These are phyloP conservation scores for Podospora pseudocomata DNA, from an alignment of 495 filamentous ascomycete species.

Conservation along the genomic window DNA sequence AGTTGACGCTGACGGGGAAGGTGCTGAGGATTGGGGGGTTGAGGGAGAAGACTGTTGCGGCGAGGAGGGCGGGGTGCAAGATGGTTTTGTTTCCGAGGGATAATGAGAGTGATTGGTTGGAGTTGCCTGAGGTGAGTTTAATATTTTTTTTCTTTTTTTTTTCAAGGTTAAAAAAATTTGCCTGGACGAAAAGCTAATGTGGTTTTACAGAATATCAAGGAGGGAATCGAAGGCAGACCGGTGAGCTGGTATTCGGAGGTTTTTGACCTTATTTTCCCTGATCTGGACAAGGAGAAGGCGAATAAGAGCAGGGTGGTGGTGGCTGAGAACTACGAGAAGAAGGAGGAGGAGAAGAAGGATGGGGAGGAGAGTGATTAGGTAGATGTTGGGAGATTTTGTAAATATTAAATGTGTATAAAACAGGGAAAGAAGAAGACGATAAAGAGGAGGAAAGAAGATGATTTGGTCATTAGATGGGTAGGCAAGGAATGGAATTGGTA, in stretches of 20 bases:
- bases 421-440: background rate
- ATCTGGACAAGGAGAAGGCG: conserved; percentile 68
- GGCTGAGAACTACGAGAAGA: conserved; percentile 45
- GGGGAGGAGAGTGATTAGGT: conserved; percentile 36
- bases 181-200: conserved; percentile 31
- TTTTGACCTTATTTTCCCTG: conserved; percentile 84
- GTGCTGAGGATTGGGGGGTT: conserved; percentile 94
- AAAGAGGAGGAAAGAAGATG: background rate
- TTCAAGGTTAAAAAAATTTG: conserved; percentile 31
- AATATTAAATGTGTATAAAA: background rate
- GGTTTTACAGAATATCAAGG: conserved; percentile 80
- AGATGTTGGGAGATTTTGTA: background rate
- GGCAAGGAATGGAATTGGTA: too few species aligned
- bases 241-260: conserved; percentile 93
- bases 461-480: too few species aligned
- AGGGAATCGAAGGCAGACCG: conserved; percentile 84
- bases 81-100: conserved; percentile 94
- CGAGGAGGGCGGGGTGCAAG: conserved; percentile 86
- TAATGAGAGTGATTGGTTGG: conserved; percentile 94
- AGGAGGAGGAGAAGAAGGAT: conserved; percentile 26
- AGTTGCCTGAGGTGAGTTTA: conserved; percentile 83
- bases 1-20: conserved; percentile 96
- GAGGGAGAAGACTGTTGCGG: conserved; percentile 98
- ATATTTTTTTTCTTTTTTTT: background rate
- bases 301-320: conserved; percentile 65